phyloP scores from a whole-genome alignment of 2,329 filamentous ascomycete genomes.

The Eutypa lata region DNA sequence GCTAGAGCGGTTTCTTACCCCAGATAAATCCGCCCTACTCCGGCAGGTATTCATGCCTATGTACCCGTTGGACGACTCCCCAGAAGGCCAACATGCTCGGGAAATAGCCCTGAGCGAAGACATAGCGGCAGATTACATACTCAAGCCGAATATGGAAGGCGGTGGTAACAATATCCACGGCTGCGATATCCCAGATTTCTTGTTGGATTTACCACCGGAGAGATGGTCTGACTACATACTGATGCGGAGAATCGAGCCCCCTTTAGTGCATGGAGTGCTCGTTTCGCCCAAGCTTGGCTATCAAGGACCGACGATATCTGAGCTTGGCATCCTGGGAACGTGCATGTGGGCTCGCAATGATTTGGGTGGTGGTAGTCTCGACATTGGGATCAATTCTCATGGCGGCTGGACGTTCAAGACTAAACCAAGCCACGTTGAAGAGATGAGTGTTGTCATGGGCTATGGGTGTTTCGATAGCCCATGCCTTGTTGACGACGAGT shows the following conservation, averaged over 20 bases:
- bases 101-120: slow-evolving; percentile 19
- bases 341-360: slow-evolving; percentile 32
- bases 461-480: slow-evolving; percentile 45
- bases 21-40: slow-evolving; percentile 24
- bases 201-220: slow-evolving; percentile 23
- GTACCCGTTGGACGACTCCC: slow-evolving; percentile 31
- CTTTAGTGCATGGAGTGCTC: slow-evolving; percentile 27
- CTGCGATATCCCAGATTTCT: slow-evolving; percentile 31
- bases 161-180: slow-evolving; percentile 41
- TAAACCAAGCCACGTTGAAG: slow-evolving; percentile 35
- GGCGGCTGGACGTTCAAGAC: slow-evolving; percentile 43
- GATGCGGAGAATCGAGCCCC: slow-evolving; percentile 38
- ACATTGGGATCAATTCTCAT: slow-evolving; percentile 31
- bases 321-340: slow-evolving; percentile 38
- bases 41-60: slow-evolving; percentile 34
- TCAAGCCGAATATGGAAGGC: slow-evolving; percentile 42
- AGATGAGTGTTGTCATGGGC: slow-evolving; percentile 46
- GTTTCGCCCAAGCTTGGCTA: slow-evolving; percentile 29
- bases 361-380: slow-evolving; percentile 4
- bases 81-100: slow-evolving; percentile 23
- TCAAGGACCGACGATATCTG: slow-evolving; percentile 36
- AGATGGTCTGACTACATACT: slow-evolving; percentile 34
- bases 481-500: no score
- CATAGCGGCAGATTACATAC: slow-evolving; percentile 27
- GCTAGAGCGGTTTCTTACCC: slow-evolving; percentile 31